Evolutionary conservation across 164 flowering plant species (phyloP).

Genomic region (Piper longum): DNA sequence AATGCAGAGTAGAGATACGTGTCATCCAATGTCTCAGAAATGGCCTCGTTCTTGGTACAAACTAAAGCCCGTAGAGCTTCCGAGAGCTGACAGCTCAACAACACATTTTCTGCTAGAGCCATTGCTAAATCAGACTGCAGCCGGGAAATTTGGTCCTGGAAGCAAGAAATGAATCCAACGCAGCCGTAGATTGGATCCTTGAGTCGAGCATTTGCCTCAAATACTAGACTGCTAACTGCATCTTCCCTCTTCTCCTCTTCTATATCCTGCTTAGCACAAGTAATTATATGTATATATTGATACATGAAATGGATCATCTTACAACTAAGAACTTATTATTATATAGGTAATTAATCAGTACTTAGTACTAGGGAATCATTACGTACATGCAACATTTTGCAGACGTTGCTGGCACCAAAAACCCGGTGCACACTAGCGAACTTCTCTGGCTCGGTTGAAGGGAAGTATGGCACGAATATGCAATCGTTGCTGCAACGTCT

Average conservation of each 20-base stretch:
- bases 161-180: constrained; percentile 59
- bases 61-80: neutral
- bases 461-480: constrained; percentile 12
- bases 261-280: constrained; percentile 24
- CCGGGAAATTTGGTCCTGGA: constrained; percentile 52
- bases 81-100: neutral
- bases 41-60: neutral
- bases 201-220: constrained; percentile 45
- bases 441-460: constrained; percentile 52
- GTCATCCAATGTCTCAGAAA: neutral
- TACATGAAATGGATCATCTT: too few relatives aligned
- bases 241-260: constrained; percentile 41
- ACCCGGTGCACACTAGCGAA: constrained; percentile 74
- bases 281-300: neutral
- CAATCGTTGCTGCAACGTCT: constrained; percentile 7
- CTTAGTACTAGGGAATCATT: too few relatives aligned
- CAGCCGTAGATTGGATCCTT: constrained; percentile 65
- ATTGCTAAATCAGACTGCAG: constrained; percentile 60
- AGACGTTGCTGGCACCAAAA: constrained; percentile 76
- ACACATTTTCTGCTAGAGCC: constrained; percentile 57
- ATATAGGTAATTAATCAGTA: too few relatives aligned
- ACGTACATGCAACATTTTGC: constrained; percentile 76
- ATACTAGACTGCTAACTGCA: constrained; percentile 51
- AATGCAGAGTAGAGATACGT: neutral
- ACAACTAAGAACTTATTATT: too few relatives aligned